Base-by-base conservation (phyloP, 306 rosid species). In the Glycyrrhiza uralensis region DNA sequence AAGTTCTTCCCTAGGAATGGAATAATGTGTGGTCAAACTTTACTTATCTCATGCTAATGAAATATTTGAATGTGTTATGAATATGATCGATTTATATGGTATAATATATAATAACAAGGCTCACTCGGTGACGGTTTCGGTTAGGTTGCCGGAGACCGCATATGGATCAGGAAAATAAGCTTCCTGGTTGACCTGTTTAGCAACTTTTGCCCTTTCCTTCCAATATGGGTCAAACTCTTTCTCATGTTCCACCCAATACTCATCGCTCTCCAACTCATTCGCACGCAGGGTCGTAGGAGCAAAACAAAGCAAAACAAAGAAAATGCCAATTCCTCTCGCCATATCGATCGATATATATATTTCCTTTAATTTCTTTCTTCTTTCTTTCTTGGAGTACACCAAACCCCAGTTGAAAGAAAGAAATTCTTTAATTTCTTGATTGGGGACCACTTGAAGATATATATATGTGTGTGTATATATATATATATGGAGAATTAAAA, bases 191-290 rank as follows among this genome's bases (percentile, higher is more conserved):
- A 2, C 39, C n/a, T 20, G 1, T 3, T 39, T 13, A 28, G 96
- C 93, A 4, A 32, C 4, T 11, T 22, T 29, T 1, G 79, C 87
- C 44, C 85, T 78, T n/a, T 8, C 10, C 58, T 74, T 56, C 97
- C 97, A 89, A 78, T 89, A 92, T 2, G 51, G 10, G 62, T 89
- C 92, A 28, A 59, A 79, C 19, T 75, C 77, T 0, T 0, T 11
- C 0, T 0, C 0, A 13, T 38, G 58, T 0, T 6, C 17, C 14
- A 12, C 0, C 83, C 78, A 78, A 56, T 1, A 78, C 4, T 39
- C 38, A 0, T 69, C 51, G 0, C 0, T 6, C 44, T 82, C 80
- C 38, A 69, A 69, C 2, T 5, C 2, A 56, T 78, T 74, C 15
- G 81, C 88, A 20, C 69, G 36, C 6, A 84, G 63, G 13, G 61